Base-by-base conservation (phyloP, 2,329 filamentous ascomycete species). In the Aspergillus spinulosporus region DNA sequence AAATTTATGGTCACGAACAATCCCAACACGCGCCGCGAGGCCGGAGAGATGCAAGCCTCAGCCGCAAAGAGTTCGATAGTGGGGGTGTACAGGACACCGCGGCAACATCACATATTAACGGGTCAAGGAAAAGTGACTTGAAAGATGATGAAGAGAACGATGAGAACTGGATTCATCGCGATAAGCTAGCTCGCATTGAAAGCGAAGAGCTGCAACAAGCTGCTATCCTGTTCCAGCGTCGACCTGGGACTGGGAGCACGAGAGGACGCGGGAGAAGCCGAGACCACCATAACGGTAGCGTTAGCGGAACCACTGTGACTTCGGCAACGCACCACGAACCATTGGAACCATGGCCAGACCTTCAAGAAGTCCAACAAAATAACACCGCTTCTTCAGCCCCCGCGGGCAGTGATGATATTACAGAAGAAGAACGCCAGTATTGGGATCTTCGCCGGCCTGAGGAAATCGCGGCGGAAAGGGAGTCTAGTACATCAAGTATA, bases 401-500 rank as follows among this genome's bases (percentile, higher is more conserved):
- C 4, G 72, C 60, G 4, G 72, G 75, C 14, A 67, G 73, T 49
- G 73, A 76, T 12, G 68, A 70, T 26, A 57, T 62, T 1, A 60
- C 66, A 28, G 75, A 79, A 4, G 76, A 78, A 40, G 78, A 80
- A 31, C 69, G 66, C 45, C 76, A 82, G 14, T 74, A 76, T 48
- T 92, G 89, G 85, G 90, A 95, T 71, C 78, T 92, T 53, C 83
- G 89, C 56, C 82, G 84, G 15, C 88, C 89, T 1, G 89, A 92
- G 64, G 92, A 96, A 69, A 88, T 90, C 59, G 86, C 88, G 28
- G 76, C 78, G 7, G 78, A 83, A 63, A 74, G 78, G 7, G 79
- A 83, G 37, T 57, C 69, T 63, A 57, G 52, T 42, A 62, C 71
- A 7, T 68, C 44, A 78, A 84, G 64, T 80, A 83, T 70, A 74